Evolutionary conservation across 2,329 filamentous ascomycete species (phyloP).

Genomic region (Penicillium sp.): DNA sequence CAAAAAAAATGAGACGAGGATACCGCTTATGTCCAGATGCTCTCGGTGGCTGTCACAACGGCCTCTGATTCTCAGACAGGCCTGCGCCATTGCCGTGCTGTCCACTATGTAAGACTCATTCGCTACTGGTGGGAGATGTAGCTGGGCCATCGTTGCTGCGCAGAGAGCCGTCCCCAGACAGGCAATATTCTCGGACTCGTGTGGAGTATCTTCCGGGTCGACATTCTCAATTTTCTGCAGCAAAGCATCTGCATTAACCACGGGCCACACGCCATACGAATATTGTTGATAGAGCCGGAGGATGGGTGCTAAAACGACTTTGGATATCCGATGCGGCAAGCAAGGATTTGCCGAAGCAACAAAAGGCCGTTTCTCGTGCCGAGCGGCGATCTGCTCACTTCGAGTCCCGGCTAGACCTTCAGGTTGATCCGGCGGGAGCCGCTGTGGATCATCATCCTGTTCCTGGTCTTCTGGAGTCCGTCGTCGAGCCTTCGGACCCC

Average conservation of each 20-base stretch:
- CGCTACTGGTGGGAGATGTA: constrained; percentile 23
- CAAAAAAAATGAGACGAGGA: constrained; percentile 31
- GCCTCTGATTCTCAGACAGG: constrained; percentile 25
- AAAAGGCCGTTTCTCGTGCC: neutral
- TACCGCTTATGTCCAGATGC: constrained; percentile 19
- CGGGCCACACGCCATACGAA: constrained; percentile 33
- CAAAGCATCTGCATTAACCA: constrained; percentile 23
- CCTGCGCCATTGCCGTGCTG: constrained; percentile 18
- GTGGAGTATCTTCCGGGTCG: constrained; percentile 8
- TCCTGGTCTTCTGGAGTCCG: neutral
- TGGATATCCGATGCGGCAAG: constrained; percentile 8
- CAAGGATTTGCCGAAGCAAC: neutral
- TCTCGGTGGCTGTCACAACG: constrained; percentile 13
- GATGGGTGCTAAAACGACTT: constrained; percentile 13
- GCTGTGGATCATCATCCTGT: neutral
- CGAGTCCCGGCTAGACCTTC: no score
- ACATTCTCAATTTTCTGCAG: constrained; percentile 15
- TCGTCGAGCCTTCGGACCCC: constrained; percentile 29
- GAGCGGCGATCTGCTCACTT: no score
- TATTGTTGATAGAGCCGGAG: constrained; percentile 23
- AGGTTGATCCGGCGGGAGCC: no score
- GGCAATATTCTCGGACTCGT: constrained; percentile 7
- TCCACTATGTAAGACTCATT: constrained; percentile 14
- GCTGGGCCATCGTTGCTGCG: constrained; percentile 33
- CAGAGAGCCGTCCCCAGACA: constrained; percentile 29